Percentiles rank a stretch among this genome's conserved stretches.
phyloP scores from a whole-genome alignment of 2,329 filamentous ascomycete species.

The Ophiostoma perfectum region DNA sequence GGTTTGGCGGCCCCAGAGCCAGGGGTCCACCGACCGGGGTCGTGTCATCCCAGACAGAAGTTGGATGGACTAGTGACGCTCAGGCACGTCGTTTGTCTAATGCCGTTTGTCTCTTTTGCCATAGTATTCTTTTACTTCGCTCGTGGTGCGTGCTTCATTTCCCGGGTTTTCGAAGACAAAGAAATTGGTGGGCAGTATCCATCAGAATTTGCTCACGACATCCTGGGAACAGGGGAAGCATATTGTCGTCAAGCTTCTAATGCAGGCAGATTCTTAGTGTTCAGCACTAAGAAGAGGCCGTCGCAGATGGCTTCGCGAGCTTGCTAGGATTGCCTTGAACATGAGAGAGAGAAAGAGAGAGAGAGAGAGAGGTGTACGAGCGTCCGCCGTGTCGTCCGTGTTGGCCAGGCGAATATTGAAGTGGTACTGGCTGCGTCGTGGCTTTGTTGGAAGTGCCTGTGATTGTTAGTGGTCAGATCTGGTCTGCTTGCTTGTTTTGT shows the following conservation, averaged over 20 bases:
- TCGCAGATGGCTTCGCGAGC: not conserved
- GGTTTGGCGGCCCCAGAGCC: not conserved
- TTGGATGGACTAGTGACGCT: conserved; percentile 18
- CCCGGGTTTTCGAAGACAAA: not conserved
- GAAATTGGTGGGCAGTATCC: not conserved
- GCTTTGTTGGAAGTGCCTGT: too few species aligned
- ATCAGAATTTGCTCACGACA: not conserved
- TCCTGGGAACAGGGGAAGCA: not conserved
- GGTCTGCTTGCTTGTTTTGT: too few species aligned
- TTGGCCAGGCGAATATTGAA: too few species aligned
- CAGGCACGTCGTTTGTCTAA: conserved; percentile 2
- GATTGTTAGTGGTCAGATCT: not conserved
- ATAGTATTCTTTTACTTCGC: not conserved
- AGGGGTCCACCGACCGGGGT: conserved; percentile 18
- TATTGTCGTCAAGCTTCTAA: not conserved
- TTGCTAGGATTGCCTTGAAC: not conserved
- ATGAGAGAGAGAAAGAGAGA: too few species aligned
- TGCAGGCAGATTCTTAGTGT: not conserved
- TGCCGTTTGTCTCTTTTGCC: not conserved
- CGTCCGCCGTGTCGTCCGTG: too few species aligned
- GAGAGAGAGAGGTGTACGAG: too few species aligned
- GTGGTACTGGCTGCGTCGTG: too few species aligned
- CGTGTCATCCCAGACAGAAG: conserved; percentile 17
- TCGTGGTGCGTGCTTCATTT: not conserved
- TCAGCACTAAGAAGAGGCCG: not conserved